Base-by-base conservation (phyloP, 306 rosid genomes). In the Quercus aquifolioides region DNA sequence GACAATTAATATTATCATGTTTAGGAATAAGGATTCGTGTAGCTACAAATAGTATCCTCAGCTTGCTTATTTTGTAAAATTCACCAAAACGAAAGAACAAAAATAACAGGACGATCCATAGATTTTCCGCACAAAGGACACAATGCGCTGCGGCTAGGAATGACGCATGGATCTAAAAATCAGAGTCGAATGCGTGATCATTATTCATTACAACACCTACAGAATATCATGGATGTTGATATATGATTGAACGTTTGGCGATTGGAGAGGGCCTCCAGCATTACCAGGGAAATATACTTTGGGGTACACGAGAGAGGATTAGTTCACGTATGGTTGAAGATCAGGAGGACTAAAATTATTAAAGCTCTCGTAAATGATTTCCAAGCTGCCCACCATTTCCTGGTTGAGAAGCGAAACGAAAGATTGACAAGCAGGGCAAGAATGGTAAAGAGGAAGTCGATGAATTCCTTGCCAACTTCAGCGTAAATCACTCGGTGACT, bases 401-500 rank as follows among this genome's bases (percentile, higher is more conserved):
- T 33, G 15, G 0, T 18, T 64, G 20, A 80, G 62, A 0, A 62
- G 67, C 5, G 43, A 17, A 5, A 65, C 41, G 2, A 82, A n/a
- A 15, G 81, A 71, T 26, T 72, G 4, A 76, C 17, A 1, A 69
- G 79, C 51, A 80, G 58, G 5, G 81, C 28, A 0, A 76, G 30
- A 17, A 80, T 56, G 33, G 4, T 14, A 73, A 79, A 76, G 11
- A 84, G 81, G 33, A 84, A 79, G 31, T 84, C 80, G 1, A 52
- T 49, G 7, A 80, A 65, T 51, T 56, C 8, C 12, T 56, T 56
- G 62, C 20, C 62, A 19, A 26, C 62, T 6, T 56, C 62, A 8
- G 62, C 62, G 3, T 19, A 56, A 3, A 56, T 23, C 26, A 56
- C 62, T 2, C 62, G 23, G 3, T 2, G 62, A 23, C 62, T 56